Base-by-base conservation (phyloP, 1,139 yeast species). In the Geotrichum europaeum region DNA sequence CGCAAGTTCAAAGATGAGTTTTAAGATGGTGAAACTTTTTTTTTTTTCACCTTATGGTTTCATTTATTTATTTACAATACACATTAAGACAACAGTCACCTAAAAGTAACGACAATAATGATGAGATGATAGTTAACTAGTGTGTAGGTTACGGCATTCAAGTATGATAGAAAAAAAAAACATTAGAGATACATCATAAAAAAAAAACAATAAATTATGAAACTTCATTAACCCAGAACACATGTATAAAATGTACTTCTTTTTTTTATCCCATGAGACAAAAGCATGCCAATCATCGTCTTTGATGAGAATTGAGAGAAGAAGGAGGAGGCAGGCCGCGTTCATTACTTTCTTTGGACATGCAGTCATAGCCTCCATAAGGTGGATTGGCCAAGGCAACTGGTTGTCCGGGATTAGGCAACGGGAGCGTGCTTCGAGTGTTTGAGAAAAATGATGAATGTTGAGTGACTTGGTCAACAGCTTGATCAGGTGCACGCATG, bases 1-100 rank as follows among this genome's bases (percentile, higher is more conserved):
- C 79, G 90, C 63, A 70, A 82, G 60, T 81, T 83, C 67, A 85
- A 82, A 68, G 76, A 75, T 59, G 89, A 84, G 58, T 85, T 88
- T 66, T 94, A 24, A 24, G 25, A 87, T 24, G 25, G 36, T 58
- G 20, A 25, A 32, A 2, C 6, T n/a, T 15, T 13, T 47, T n/a
- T 47, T 10, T 47, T 20, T 25, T 47, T 47, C 18, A 6, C 25
- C 10, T 45, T 45, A n/a, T 13, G 18, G 18, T 40, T n/a, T 40
- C 6, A 15, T 45, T n/a, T n/a, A 22, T 45, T 45, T 45, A 9
- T 25, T 24, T 24, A 28, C 15, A 47, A 47, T 18, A 45, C 10
- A 45, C 15, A 53, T 28, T 4, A n/a, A 30, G 15, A 55, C 24
- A 9, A 34, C 49, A 10, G 12, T 3, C 34, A 18, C 18, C 12